Conservation (phyloP, 306 rosid genomes). For the Spatholobus suberectus region DNA sequence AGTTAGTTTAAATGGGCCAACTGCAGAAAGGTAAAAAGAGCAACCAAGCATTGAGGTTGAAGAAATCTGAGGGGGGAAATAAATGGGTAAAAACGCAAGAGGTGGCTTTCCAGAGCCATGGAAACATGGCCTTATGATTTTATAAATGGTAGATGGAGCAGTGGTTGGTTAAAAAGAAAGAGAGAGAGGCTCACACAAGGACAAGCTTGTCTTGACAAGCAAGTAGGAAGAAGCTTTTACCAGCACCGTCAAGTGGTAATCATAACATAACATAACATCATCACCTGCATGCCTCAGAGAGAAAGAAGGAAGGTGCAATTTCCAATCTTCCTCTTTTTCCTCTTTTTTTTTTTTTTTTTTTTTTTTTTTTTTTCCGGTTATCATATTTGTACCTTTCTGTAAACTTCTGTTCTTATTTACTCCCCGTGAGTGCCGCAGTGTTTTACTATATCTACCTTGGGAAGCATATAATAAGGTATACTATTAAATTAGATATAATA, state of each 20-base stretch:
- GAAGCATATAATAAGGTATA: not conserved
- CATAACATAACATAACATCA: slow-evolving; percentile 39
- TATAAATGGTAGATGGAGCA: slow-evolving; percentile 16
- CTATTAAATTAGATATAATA: not conserved
- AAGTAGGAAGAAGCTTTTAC: slow-evolving; percentile 41
- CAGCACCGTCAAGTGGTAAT: slow-evolving; percentile 30
- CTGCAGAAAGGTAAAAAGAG: slow-evolving; percentile 10
- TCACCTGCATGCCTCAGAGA: slow-evolving; percentile 20
- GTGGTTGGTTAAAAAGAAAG: slow-evolving; percentile 2
- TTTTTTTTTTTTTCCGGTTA: not conserved
- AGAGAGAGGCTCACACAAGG: not conserved
- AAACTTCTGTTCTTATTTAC: not conserved
- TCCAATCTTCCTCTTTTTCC: slow-evolving; percentile 10
- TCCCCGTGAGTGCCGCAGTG: not conserved
- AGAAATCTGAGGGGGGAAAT: not conserved
- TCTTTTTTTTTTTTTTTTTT: not conserved
- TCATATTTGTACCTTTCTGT: slow-evolving; percentile 12
- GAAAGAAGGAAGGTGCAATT: slow-evolving; percentile 41
- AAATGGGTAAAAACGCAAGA: slow-evolving; percentile 18
- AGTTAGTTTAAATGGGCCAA: slow-evolving; percentile 29
- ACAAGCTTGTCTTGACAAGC: slow-evolving; percentile 33
- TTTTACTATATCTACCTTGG: not conserved
- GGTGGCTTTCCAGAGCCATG: not conserved
- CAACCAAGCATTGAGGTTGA: not conserved
- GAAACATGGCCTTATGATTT: not conserved